Evolutionary conservation across 139 green algal species (phyloP).

Genomic region (Micractinium conductrix): DNA sequence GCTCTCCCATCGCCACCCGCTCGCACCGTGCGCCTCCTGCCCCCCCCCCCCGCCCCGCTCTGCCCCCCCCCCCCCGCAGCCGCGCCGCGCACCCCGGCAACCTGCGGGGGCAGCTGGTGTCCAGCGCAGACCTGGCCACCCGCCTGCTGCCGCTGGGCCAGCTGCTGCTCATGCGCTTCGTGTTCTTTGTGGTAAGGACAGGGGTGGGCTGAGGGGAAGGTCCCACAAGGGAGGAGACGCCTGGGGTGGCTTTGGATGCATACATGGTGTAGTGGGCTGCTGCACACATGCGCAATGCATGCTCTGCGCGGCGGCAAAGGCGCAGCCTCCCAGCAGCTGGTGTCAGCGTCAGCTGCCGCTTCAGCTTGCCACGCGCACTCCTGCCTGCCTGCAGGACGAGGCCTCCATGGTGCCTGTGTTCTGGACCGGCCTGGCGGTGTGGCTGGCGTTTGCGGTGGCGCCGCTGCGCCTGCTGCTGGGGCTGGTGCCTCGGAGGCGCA

Average conservation of each 20-base stretch:
- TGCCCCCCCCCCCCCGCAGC: not conserved
- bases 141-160: constrained; percentile 60
- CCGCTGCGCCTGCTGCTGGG: constrained; percentile 46
- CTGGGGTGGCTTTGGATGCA: too few relatives aligned
- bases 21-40: not conserved
- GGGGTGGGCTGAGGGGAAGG: too few relatives aligned
- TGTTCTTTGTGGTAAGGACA: constrained; percentile 49
- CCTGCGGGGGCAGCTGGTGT: constrained; percentile 45
- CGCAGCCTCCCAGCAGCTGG: too few relatives aligned
- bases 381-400: constrained; percentile 1
- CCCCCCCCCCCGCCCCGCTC: too few relatives aligned
- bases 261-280: too few relatives aligned
- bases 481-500: constrained; percentile 24
- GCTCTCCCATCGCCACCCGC: too few relatives aligned
- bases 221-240: too few relatives aligned
- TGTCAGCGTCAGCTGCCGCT: too few relatives aligned
- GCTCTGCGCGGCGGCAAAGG: too few relatives aligned
- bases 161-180: constrained; percentile 59
- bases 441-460: constrained; percentile 45
- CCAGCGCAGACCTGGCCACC: constrained; percentile 38
- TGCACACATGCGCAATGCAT: too few relatives aligned
- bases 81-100: constrained; percentile 44
- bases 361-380: too few relatives aligned
- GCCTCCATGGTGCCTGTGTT: constrained; percentile 44
- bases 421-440: constrained; percentile 57